These are phyloP conservation scores for Pseudozyma thailandica DNA, from an alignment of 1,284 basidiomycete genomes.

Conservation along the genomic window DNA sequence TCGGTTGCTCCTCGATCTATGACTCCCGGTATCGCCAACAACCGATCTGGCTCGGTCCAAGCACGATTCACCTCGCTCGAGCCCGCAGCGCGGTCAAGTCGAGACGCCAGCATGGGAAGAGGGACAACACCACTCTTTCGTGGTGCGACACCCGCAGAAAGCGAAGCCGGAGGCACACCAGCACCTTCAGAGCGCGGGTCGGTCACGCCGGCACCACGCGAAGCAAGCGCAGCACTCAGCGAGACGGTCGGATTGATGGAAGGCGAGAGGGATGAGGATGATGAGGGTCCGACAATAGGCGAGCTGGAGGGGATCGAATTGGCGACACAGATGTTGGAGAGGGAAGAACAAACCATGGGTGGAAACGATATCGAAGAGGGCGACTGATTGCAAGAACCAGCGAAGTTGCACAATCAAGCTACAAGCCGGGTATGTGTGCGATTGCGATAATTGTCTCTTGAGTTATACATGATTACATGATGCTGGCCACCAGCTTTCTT, in stretches of 20 bases:
- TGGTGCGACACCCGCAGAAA: conserved; percentile 34
- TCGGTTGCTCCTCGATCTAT: conserved; percentile 41
- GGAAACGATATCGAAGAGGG: conserved; percentile 50
- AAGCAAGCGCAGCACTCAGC: conserved; percentile 6
- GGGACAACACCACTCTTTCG: conserved; percentile 47
- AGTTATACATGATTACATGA: conserved; percentile 18
- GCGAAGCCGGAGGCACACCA: conserved; percentile 30
- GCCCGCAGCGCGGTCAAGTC: conserved; percentile 29
- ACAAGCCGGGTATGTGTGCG: not conserved
- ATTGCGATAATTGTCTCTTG: not conserved
- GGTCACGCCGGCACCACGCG: conserved; percentile 16
- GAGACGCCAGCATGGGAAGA: conserved; percentile 31
- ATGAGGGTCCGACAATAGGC: conserved; percentile 32
- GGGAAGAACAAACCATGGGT: conserved; percentile 36
- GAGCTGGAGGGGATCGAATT: conserved; percentile 45
- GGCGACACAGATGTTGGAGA: conserved; percentile 53
- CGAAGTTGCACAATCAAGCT: not conserved
- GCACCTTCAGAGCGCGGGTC: conserved; percentile 12
- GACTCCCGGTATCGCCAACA: conserved; percentile 21
- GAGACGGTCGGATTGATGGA: conserved; percentile 12
- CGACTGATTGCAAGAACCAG: conserved; percentile 14
- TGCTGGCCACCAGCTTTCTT: conserved; percentile 46
- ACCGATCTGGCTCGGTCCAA: conserved; percentile 30
- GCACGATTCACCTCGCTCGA: conserved; percentile 41
- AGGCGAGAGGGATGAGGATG: conserved; percentile 2